phyloP scores from a whole-genome alignment of 73 alveolate species.

The Strombidium stylifer region DNA sequence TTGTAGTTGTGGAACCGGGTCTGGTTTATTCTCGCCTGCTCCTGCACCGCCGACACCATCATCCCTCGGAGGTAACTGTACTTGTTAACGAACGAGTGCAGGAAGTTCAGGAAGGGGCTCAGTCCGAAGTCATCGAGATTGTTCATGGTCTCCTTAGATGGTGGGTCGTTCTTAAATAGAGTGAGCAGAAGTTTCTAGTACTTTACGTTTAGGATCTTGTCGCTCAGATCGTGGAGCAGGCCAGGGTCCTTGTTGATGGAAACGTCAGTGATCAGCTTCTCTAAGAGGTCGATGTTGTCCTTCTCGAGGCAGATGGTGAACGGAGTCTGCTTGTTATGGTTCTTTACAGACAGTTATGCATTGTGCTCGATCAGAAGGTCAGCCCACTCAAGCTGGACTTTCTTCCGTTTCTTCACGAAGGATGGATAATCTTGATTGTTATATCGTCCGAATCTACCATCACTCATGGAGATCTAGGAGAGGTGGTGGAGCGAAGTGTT shows the following conservation, averaged over 20 bases:
- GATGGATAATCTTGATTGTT: not conserved
- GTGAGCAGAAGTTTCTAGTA: not conserved
- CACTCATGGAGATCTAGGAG: constrained; percentile 46
- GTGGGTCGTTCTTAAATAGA: not conserved
- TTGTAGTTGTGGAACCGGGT: too few relatives aligned
- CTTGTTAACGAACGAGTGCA: too few relatives aligned
- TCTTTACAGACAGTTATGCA: constrained; percentile 69
- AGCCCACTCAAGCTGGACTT: constrained; percentile 53
- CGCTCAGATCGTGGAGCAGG: not conserved
- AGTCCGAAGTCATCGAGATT: too few relatives aligned
- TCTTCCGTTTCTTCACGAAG: constrained; percentile 49
- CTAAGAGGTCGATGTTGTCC: constrained; percentile 51
- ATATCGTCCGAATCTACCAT: constrained; percentile 5
- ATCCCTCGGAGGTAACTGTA: too few relatives aligned
- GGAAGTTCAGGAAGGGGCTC: too few relatives aligned
- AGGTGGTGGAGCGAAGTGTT: constrained; percentile 83
- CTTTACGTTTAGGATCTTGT: not conserved
- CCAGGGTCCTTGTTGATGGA: not conserved
- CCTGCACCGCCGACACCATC: too few relatives aligned
- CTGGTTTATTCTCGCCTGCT: too few relatives aligned
- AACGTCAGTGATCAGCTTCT: not conserved
- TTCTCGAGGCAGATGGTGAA: constrained; percentile 62
- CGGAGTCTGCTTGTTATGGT: constrained; percentile 74
- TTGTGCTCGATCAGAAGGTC: constrained; percentile 56
- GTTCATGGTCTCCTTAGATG: constrained; percentile 24